Base-by-base conservation (phyloP, 345 rosid species). In the Iberis pinnata region DNA sequence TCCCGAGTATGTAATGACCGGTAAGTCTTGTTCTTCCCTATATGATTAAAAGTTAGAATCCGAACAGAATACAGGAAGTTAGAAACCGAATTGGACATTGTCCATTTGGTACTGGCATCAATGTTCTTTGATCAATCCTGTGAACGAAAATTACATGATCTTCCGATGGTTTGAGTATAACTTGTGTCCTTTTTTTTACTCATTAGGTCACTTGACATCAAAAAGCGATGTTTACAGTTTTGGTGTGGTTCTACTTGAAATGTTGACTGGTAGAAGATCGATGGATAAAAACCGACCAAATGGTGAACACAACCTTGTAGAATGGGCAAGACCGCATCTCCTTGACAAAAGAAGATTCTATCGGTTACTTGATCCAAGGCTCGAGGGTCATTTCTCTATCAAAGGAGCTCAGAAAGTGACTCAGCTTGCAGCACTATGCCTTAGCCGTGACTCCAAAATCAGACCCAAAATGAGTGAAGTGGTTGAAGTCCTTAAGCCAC, bases 401-500 rank as follows among this genome's bases (percentile, higher is more conserved):
- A 86, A 82, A 70, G 95, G 87, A 58, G 87, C 89, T 16, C 84
- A 82, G 54, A 82, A 78, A 70, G 89, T 83, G 22, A 82, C 81
- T 6, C 89, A 82, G 56, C 74, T 86, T 45, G 90, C 95, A 65
- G 80, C 81, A 36, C 83, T 78, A 52, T 86, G 88, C 77, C 83
- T 86, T 32, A 75, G 75, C 75, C 80, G 89, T 41, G 90, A 86
- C 71, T 81, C 88, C 18, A 86, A 86, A 70, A 73, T 83, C 25
- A 76, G 95, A 62, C 95, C 95, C n/a, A 73, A 78, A 27, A 86
- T 86, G 95, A 86, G 95, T 44, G 89, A 82, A 72, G 95, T 86
- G 18, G 85, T 86, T 0, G 83, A 80, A 66, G 71, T 63, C 19
- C 74, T 86, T 40, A 86, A 86, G 65, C 87, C 90, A 17, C 78